Evolutionary conservation across 139 green algal species (phyloP).

Genomic region (Closterium sp.): DNA sequence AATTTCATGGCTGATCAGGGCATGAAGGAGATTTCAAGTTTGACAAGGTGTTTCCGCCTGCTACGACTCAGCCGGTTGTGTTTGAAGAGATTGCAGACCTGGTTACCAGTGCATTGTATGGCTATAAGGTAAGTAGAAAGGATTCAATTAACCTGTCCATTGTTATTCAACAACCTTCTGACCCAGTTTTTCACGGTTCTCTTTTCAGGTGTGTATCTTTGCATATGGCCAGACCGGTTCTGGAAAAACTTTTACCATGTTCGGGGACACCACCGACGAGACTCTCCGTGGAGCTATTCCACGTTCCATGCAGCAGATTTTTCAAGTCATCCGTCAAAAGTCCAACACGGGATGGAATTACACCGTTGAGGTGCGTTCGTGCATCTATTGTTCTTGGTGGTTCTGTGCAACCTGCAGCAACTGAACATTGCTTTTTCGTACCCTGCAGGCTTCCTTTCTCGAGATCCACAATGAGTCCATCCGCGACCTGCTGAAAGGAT

Average conservation of each 20-base stretch:
- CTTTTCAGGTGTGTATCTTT: constrained; percentile 87
- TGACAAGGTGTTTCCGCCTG: constrained; percentile 81
- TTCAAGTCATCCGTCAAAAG: constrained; percentile 55
- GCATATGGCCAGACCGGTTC: constrained; percentile 95
- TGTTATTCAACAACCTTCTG: no score
- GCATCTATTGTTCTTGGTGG: not conserved
- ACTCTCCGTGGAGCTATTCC: constrained; percentile 79
- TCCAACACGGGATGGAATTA: constrained; percentile 77
- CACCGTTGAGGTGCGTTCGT: constrained; percentile 60
- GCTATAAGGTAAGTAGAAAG: constrained; percentile 65
- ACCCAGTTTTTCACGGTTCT: no score
- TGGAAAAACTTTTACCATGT: constrained; percentile 98
- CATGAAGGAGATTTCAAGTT: constrained; percentile 44
- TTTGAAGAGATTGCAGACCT: constrained; percentile 90
- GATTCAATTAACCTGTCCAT: no score
- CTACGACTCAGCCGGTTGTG: constrained; percentile 61
- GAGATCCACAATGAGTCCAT: constrained; percentile 96
- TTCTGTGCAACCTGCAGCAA: not conserved
- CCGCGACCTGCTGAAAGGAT: constrained; percentile 48
- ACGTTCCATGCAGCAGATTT: constrained; percentile 77
- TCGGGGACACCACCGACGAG: constrained; percentile 35
- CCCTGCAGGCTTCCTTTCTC: constrained; percentile 71
- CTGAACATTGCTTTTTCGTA: not conserved
- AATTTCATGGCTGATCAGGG: not conserved
- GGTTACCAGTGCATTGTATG: constrained; percentile 92